Evolutionary conservation across 345 rosid species (phyloP), one percentile per base, ranked within the genome.

Genomic region (Pelargonium nanum): DNA sequence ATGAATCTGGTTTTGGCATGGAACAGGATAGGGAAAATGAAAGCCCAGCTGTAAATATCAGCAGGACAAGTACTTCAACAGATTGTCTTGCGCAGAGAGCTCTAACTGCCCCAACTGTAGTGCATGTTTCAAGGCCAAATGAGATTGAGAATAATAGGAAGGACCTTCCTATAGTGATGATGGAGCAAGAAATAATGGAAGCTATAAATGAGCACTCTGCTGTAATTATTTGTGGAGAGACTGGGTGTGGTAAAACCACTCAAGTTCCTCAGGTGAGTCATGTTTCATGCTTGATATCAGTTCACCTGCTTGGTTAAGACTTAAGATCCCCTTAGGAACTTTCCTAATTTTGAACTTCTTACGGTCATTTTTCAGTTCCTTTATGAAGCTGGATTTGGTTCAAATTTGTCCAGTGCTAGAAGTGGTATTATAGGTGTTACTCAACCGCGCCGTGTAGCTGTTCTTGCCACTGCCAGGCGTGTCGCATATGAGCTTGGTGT

Each of bases 141-240:
- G 95, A 81, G 55, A 81, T 89, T 65, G 93, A 85, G 55, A 76
- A 78, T 52, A 75, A 75, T 34, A 75, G 96, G 78, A 89, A 78
- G 74, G 84, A 87, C 74, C 98, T 89, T 75, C 95, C 96, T 0
- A 85, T 92, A 51, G 84, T 92, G 65, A 89, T 86, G 95, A 89
- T 92, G 98, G 98, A 92, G 78, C 98, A 89, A 69, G 98, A 92
- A 76, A 87, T 89, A 57, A 89, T 92, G 98, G 95, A 89, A 78
- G 92, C 93, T 57, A 80, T 89, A 59, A 85, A 89, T 69, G 75
- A 82, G 52, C 79, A 89, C 45, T 62, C 84, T 1, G 56, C 76
- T 0, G 74, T 87, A 61, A 85, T 89, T 63, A 78, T 92, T 62
- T 85, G 91, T 44, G 93, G 98, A 71, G 91, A 92, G 78, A 92